phyloP scores from a whole-genome alignment of 257 asterid genomes.

The Linderniella brevidens region DNA sequence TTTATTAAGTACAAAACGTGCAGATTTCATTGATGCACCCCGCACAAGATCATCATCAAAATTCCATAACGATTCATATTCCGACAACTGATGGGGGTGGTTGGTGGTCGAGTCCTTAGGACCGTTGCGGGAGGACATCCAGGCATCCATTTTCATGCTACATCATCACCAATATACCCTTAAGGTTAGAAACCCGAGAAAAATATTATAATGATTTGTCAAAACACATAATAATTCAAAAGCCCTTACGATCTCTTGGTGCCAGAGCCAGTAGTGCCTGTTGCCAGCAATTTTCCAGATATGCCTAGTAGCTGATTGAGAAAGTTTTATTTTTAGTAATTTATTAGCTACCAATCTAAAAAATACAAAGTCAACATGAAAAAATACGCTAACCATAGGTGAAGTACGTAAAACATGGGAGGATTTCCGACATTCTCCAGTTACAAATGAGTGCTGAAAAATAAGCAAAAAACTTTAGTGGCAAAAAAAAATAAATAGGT shows the following conservation, averaged over 20 bases:
- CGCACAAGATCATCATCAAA: conserved; percentile 33
- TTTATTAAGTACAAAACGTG: conserved; percentile 27
- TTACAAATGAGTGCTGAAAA: conserved; percentile 90
- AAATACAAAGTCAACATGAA: conserved; percentile 9
- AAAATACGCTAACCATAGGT: conserved; percentile 36
- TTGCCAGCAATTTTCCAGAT: too few species aligned
- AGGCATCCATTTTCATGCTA: conserved; percentile 45
- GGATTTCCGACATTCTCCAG: conserved; percentile 55
- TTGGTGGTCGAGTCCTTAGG: conserved; percentile 44
- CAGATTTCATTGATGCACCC: conserved; percentile 40
- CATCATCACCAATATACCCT: conserved; percentile 14
- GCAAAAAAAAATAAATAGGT: conserved; percentile 1
- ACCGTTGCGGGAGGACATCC: conserved; percentile 33
- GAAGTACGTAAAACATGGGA: conserved; percentile 36
- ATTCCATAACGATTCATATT: conserved; percentile 54
- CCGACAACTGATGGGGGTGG: conserved; percentile 35
- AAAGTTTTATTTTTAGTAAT: conserved; percentile 6
- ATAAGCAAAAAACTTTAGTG: conserved; percentile 13
- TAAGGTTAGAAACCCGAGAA: not conserved
- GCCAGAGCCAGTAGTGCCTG: too few species aligned
- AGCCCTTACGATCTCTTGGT: too few species aligned
- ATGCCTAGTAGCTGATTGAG: not conserved
- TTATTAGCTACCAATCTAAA: conserved; percentile 1
- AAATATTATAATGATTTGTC: not conserved
- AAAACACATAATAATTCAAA: too few species aligned